These are phyloP conservation scores for Candida berthetii DNA, from an alignment of 805 yeast species.

Conservation along the genomic window DNA sequence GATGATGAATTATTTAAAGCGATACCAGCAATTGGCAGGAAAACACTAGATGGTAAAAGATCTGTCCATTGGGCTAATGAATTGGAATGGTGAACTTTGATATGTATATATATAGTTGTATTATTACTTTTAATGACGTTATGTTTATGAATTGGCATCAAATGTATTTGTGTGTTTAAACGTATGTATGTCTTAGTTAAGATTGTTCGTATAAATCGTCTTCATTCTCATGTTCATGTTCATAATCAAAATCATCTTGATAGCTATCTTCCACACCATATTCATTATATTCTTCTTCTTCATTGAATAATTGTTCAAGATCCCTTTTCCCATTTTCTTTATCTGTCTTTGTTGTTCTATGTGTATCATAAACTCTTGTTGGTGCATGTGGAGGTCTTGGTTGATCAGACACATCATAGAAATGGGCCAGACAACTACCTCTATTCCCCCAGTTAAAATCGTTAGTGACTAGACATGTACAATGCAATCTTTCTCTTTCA, in stretches of 20 bases:
- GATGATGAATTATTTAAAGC: not conserved
- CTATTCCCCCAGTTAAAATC: conserved; percentile 20
- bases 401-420: conserved; percentile 10
- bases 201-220: not conserved
- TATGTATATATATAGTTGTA: not conserved
- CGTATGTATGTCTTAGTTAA: not conserved
- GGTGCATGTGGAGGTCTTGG: conserved; percentile 16
- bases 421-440: conserved; percentile 19
- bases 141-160: not conserved
- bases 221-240: not conserved
- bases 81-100: conserved; percentile 1
- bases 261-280: too few species aligned
- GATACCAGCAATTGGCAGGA: not conserved
- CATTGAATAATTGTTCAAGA: not conserved
- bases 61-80: conserved; percentile 2
- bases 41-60: not conserved
- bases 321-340: not conserved
- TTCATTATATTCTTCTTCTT: not conserved
- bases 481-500: conserved; percentile 36
- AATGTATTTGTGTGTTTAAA: not conserved
- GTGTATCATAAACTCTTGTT: conserved; percentile 1
- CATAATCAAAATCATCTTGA: not conserved
- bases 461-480: conserved; percentile 39
- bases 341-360: not conserved
- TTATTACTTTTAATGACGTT: not conserved